A percentile compares a stretch with the other conserved stretches of the same genome.
Evolutionary conservation across 2,329 filamentous ascomycete species (phyloP).

Genomic region (Diaporthe sp.): DNA sequence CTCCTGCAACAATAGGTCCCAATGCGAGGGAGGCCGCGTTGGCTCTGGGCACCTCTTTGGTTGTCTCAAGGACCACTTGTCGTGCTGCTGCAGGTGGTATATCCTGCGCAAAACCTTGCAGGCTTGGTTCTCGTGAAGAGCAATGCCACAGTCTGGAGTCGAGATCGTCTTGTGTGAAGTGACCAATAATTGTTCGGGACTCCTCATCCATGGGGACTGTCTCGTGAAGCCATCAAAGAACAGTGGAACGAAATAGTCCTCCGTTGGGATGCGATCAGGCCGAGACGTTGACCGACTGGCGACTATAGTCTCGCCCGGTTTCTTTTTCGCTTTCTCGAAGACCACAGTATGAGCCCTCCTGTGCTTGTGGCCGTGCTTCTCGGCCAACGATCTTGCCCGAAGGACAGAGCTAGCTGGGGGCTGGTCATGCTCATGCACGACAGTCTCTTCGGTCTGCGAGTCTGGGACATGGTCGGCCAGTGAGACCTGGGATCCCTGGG

Average conservation of each 20-base stretch:
- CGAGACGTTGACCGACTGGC: conserved; percentile 57
- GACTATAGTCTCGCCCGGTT: conserved; percentile 62
- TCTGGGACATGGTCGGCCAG: not conserved
- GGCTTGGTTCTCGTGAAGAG: conserved; percentile 88
- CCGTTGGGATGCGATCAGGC: conserved; percentile 55
- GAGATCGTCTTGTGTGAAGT: conserved; percentile 92
- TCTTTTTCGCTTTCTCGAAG: conserved; percentile 77
- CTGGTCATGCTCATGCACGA: conserved; percentile 2
- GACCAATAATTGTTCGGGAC: conserved; percentile 79
- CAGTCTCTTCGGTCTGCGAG: conserved; percentile 9
- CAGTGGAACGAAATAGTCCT: conserved; percentile 75
- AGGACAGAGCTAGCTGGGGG: not conserved
- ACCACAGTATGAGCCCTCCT: conserved; percentile 81
- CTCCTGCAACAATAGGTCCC: conserved; percentile 89
- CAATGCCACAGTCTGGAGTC: conserved; percentile 86
- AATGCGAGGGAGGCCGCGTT: conserved; percentile 80
- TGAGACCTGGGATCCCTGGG: conserved; percentile 5
- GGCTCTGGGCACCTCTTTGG: conserved; percentile 89
- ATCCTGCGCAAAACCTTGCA: conserved; percentile 88
- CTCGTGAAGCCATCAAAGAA: conserved; percentile 72
- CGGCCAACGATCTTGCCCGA: conserved; percentile 33
- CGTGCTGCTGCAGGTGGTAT: conserved; percentile 90
- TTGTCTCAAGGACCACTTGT: conserved; percentile 94
- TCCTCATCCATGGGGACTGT: conserved; percentile 71
- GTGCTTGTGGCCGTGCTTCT: conserved; percentile 53